Evolutionary conservation across 2,329 filamentous ascomycete species (phyloP).

Genomic region (Diaporthe vexans): DNA sequence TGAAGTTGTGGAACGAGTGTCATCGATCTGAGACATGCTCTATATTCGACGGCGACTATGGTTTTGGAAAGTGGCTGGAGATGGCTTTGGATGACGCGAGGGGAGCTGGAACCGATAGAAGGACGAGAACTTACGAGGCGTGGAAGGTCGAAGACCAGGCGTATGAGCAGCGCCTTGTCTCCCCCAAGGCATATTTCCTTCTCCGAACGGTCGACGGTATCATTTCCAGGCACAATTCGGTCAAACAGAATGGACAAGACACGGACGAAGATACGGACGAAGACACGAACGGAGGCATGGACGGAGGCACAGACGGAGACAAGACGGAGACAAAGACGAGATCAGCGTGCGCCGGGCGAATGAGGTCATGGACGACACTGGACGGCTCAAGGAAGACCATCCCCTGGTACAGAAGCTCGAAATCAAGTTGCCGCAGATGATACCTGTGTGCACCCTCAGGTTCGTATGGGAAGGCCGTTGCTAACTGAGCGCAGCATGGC

Average conservation of each 20-base stretch:
- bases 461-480: neutral
- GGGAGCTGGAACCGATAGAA: neutral
- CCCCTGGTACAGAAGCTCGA: neutral
- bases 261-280: too few species aligned
- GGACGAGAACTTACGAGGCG: neutral
- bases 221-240: neutral
- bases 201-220: neutral
- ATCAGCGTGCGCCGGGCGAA: neutral
- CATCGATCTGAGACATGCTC: neutral
- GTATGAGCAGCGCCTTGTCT: neutral
- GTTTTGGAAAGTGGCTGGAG: neutral
- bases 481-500: too few species aligned
- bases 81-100: too few species aligned
- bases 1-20: neutral
- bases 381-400: neutral
- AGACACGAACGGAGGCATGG: too few species aligned
- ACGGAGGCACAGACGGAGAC: too few species aligned
- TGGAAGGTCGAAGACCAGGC: neutral
- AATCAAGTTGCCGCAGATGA: neutral
- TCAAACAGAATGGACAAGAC: too few species aligned
- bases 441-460: neutral
- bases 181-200: neutral
- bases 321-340: neutral
- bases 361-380: neutral
- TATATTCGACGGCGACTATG: too few species aligned